Base-by-base conservation (phyloP, 148 eudicot genomes). In the Heliosperma pusillum region DNA sequence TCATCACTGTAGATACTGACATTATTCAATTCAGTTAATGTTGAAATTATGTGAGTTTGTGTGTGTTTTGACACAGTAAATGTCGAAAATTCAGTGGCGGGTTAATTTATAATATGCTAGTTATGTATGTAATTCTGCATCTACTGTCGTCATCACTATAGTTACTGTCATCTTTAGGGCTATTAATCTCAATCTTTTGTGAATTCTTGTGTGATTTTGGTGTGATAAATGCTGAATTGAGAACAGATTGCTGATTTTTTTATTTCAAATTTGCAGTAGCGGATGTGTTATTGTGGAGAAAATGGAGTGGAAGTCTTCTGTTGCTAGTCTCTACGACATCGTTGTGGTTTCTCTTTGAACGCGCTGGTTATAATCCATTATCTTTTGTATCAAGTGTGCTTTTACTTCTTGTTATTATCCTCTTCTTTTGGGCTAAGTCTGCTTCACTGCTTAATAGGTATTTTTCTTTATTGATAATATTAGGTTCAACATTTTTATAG, bases 371-470 rank as follows among this genome's bases (percentile, higher is more conserved):
- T 73, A 92, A 85, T 75, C 63, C 88, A 21, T 68, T 92, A 57
- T 82, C 93, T 20, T 92, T 95, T 53, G 21, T 82, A 9, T 80
- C 93, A 1, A 90, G 89, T 83, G 89, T 85, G 67, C 80, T 95
- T 27, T 78, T 92, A 79, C 90, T 92, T 26, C 86, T 89, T 66
- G 92, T 90, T 67, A 68, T 74, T 26, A 88, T 95, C 75, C 88
- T 95, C 78, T 95, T 94, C 83, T 84, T 90, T 71, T 95, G 98
- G 98, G 97, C 91, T 22, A 95, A 95, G 87, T 89, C 97, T 26
- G 98, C 98, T 72, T 80, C 93, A 42, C 88, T 92, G 76, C 96
- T 95, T 59, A 92, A 90, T 72, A 89, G 98, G 98, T 95, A 76
- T 1, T 36, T n/a, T 80, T 29, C 10, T 6, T 1, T 7, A 59